Conservation (phyloP, 73 alveolate species). For the Breviolum minutum region DNA sequence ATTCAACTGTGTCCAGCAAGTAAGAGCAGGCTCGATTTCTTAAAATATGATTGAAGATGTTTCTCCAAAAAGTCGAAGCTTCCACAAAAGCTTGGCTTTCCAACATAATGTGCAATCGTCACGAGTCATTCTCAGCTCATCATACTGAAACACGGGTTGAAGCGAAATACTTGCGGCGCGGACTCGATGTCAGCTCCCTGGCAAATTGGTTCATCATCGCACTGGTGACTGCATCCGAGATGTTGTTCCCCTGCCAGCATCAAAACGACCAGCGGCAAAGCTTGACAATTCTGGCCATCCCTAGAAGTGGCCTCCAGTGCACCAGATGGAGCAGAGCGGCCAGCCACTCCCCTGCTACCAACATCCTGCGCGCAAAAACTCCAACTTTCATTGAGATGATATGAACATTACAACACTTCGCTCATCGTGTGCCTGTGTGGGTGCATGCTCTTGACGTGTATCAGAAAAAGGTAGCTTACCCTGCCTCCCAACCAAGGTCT, state of each 20-base stretch:
- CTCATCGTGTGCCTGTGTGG: too few species aligned
- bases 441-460: not conserved
- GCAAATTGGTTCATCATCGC: conserved; percentile 94
- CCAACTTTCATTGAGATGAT: too few species aligned
- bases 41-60: too few species aligned
- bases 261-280: not conserved
- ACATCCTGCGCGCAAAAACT: conserved; percentile 9
- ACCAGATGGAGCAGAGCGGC: conserved; percentile 47
- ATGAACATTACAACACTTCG: too few species aligned
- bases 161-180: not conserved
- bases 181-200: conserved; percentile 79
- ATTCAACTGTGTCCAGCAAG: too few species aligned
- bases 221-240: conserved; percentile 91
- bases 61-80: too few species aligned
- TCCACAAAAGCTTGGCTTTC: too few species aligned
- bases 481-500: conserved; percentile 89
- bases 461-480: not conserved
- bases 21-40: too few species aligned
- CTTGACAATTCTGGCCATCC: not conserved
- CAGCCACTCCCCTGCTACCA: conserved; percentile 35
- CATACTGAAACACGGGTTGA: not conserved
- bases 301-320: conserved; percentile 22
- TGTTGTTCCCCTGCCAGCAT: conserved; percentile 37
- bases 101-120: too few species aligned
- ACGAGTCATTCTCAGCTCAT: too few species aligned